Base-by-base conservation (phyloP, 2,329 filamentous ascomycete species). In the Catunica adiposa region DNA sequence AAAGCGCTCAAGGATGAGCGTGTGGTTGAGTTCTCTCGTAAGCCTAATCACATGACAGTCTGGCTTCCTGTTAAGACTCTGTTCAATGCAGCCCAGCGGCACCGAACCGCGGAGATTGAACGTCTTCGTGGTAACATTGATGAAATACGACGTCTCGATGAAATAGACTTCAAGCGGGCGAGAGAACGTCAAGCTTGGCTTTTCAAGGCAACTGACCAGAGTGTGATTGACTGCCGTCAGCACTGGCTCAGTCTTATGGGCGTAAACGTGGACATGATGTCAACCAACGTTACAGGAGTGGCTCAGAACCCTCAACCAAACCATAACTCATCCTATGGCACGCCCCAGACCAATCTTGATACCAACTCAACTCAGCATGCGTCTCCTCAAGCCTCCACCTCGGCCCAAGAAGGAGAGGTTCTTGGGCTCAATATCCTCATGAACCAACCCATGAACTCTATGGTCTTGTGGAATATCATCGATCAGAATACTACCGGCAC, bases 1-100 rank as follows among this genome's bases (percentile, higher is more conserved):
- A 65, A 64, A 7, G 66, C 63, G 2, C 63, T 70, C 50, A 70
- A 69, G 46, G 65, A 68, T 11, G 64, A 64, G 15, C 65, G 73
- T 46, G 67, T 69, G 0, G 60, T 68, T 0, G 72, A 77, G 42
- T 62, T 73, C 29, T 66, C 72, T 29, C 71, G 68, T 60, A 70
- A 71, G 54, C 65, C 68, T 1, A 70, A 71, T 57, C 70, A 75
- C 42, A 66, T 70, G 8, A 71, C 72, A 0, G 71, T 79, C 2
- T 76, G 76, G 67, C 62, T 77, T 46, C 76, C 77, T 0, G 65
- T 81, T 51, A 71, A 72, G 50, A 78, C 73, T 60, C 68, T 81
- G 1, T 77, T 77, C 61, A 61, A 71, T 54, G 74, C 75, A 59
- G 76, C 77, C 0, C 70, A 68, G 42, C 71, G 68, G 57, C 73